These are phyloP conservation scores for Colletotrichum chrysophilum DNA, from an alignment of 2,329 filamentous ascomycete species.

Conservation along the genomic window DNA sequence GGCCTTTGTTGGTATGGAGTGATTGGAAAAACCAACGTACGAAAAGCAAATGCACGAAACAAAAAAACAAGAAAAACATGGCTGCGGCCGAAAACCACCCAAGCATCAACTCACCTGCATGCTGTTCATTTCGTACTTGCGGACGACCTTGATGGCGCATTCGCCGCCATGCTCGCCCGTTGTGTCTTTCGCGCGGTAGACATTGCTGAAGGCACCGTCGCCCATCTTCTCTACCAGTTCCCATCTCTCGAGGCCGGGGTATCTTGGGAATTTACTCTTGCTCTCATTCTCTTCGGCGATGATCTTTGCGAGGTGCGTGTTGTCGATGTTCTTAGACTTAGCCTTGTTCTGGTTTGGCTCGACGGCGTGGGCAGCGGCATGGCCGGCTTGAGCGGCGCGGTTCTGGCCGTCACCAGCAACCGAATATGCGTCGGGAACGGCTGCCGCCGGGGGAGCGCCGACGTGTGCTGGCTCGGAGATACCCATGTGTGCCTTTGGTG, in stretches of 20 bases:
- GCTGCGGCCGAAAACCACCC: constrained; percentile 19
- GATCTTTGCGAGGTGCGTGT: constrained; percentile 80
- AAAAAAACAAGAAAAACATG: constrained; percentile 25
- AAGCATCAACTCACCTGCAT: constrained; percentile 81
- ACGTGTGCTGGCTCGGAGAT: constrained; percentile 54
- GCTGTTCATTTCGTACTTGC: constrained; percentile 98
- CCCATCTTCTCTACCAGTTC: constrained; percentile 95
- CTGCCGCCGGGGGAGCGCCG: constrained; percentile 39
- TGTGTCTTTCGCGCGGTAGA: constrained; percentile 85
- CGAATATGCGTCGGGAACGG: constrained; percentile 67
- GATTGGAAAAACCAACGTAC: constrained; percentile 25
- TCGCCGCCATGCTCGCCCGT: constrained; percentile 72
- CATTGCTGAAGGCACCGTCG: constrained; percentile 98
- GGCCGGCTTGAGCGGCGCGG: constrained; percentile 70
- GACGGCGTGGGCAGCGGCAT: constrained; percentile 67
- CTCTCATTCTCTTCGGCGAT: constrained; percentile 90
- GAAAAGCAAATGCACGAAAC: constrained; percentile 27
- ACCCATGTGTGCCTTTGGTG: constrained; percentile 57
- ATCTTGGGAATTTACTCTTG: constrained; percentile 81
- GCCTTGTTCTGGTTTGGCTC: constrained; percentile 63
- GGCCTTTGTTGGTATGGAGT: constrained; percentile 56
- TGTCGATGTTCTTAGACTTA: constrained; percentile 47
- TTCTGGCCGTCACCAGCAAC: constrained; percentile 66
- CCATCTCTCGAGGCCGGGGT: constrained; percentile 87
- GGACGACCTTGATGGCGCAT: constrained; percentile 97